Evolutionary conservation across 768 basidiomycete species (phyloP).

Genomic region (Candolleomyces eurysporus): DNA sequence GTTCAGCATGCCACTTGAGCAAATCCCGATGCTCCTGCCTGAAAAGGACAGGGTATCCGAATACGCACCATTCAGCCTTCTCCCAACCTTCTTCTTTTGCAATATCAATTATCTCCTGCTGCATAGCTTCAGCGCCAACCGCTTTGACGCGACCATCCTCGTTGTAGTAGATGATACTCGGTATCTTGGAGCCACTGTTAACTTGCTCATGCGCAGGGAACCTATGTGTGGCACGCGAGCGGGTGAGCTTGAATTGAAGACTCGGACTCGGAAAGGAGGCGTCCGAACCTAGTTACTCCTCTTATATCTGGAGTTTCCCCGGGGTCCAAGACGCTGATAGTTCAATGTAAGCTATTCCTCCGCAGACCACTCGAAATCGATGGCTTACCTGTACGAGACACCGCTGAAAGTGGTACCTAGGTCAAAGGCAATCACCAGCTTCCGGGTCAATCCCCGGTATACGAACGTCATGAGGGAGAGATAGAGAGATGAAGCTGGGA

Average conservation of each 20-base stretch:
- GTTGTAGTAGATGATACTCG: constrained; percentile 46
- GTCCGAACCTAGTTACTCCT: constrained; percentile 36
- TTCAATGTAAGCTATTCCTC: background rate
- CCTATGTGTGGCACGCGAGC: background rate
- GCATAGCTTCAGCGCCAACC: constrained; percentile 41
- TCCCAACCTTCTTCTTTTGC: constrained; percentile 44
- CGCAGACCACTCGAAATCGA: background rate
- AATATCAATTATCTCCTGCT: constrained; percentile 31
- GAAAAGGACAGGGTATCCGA: background rate
- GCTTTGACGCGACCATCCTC: constrained; percentile 32
- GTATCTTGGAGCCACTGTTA: constrained; percentile 45
- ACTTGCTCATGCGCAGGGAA: constrained; percentile 24
- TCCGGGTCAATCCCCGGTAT: constrained; percentile 8
- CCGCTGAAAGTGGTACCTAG: constrained; percentile 14
- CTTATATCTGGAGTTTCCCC: constrained; percentile 31
- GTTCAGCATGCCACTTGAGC: constrained; percentile 4
- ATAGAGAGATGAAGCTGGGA: background rate
- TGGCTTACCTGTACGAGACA: constrained; percentile 12
- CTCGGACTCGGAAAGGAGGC: background rate
- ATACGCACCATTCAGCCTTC: constrained; percentile 43
- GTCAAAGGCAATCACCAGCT: constrained; percentile 12
- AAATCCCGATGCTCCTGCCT: constrained; percentile 18
- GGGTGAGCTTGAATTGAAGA: background rate
- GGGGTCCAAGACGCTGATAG: constrained; percentile 32
- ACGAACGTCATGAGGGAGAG: background rate